phyloP scores from a whole-genome alignment of 495 filamentous ascomycete species.

The Clohesyomyces aquaticus region DNA sequence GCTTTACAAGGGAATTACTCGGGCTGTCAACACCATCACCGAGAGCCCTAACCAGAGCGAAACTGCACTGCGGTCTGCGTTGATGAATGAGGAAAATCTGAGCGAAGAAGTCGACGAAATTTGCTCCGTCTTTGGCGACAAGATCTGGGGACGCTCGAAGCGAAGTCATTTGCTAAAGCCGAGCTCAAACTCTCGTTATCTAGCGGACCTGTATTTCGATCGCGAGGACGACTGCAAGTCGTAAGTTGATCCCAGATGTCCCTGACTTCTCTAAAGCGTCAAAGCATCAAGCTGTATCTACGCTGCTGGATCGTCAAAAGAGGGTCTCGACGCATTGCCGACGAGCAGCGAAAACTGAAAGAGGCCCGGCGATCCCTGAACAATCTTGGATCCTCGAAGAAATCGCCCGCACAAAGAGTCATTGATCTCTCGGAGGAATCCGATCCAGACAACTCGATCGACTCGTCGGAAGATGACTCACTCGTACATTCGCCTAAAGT shows the following conservation, averaged over 20 bases:
- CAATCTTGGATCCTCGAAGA: too few species aligned
- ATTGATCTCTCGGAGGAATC: too few species aligned
- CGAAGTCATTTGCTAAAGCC: neutral
- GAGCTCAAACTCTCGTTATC: neutral
- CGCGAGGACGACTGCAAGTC: neutral
- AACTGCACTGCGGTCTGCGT: neutral
- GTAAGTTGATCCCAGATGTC: neutral
- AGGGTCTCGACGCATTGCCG: neutral
- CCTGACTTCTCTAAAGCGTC: neutral
- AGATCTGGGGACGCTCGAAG: neutral
- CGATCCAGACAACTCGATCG: too few species aligned
- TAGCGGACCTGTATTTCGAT: neutral
- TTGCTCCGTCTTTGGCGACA: neutral
- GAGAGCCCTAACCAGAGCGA: neutral
- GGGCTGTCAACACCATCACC: neutral
- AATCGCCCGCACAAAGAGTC: neutral
- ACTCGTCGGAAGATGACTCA: too few species aligned
- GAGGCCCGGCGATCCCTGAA: neutral
- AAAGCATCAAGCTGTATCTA: neutral
- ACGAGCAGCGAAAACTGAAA: neutral
- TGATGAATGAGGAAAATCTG: neutral
- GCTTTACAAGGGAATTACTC: neutral
- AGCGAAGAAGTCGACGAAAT: neutral
- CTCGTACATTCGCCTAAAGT: too few species aligned
- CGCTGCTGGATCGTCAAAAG: constrained; percentile 4